These are phyloP conservation scores for Ophiosphaerella narmari DNA, from an alignment of 2,329 filamentous ascomycete genomes.

Conservation along the genomic window DNA sequence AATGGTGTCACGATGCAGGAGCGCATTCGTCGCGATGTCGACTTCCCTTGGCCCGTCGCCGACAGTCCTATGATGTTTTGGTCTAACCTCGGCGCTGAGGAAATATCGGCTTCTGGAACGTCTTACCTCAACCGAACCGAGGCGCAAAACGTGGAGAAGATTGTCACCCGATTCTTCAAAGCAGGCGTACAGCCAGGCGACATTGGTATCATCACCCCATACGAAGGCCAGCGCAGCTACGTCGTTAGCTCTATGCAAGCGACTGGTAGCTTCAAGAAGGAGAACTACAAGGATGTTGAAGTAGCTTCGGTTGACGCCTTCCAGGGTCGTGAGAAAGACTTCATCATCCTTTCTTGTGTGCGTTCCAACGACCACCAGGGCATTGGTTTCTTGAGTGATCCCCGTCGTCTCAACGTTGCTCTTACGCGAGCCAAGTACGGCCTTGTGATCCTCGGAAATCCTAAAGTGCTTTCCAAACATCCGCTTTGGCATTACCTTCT, in stretches of 20 bases:
- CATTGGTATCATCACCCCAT: conserved; percentile 98
- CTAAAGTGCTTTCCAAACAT: conserved; percentile 96
- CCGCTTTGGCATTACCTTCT: conserved; percentile 96
- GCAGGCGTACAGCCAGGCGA: conserved; percentile 91
- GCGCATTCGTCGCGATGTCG: conserved; percentile 86
- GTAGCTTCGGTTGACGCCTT: conserved; percentile 98
- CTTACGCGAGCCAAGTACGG: conserved; percentile 97
- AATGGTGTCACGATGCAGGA: conserved; percentile 93
- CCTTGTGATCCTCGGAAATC: conserved; percentile 94
- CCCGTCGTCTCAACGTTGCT: conserved; percentile 94
- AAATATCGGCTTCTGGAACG: conserved; percentile 96
- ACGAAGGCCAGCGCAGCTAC: conserved; percentile 97
- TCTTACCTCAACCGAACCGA: conserved; percentile 98
- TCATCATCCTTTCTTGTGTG: conserved; percentile 96
- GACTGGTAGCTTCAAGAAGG: conserved; percentile 95
- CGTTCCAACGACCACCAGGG: conserved; percentile 99
- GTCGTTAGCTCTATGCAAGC: conserved; percentile 99
- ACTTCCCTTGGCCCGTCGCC: conserved; percentile 95
- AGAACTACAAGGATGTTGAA: conserved; percentile 97
- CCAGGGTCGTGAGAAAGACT: conserved; percentile 98
- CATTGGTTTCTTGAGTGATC: conserved; percentile 97
- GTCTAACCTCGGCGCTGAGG: conserved; percentile 96
- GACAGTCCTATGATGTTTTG: conserved; percentile 99
- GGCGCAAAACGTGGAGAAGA: conserved; percentile 96
- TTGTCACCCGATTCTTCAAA: conserved; percentile 98